Evolutionary conservation across 352 stramenopile species (phyloP).

Genomic region (Globisporangium solare): DNA sequence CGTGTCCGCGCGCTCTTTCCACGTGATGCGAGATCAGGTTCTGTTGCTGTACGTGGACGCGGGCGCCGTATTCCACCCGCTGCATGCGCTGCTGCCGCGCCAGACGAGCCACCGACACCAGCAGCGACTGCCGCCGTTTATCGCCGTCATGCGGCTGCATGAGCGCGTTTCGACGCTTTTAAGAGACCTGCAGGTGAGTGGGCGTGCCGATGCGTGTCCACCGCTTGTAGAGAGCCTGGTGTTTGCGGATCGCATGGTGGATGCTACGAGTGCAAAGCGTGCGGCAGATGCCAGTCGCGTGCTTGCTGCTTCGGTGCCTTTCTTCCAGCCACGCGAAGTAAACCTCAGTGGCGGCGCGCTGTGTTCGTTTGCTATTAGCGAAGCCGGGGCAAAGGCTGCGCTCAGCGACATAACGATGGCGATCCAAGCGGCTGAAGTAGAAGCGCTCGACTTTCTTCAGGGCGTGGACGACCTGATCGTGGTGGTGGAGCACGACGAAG

Average conservation of each 20-base stretch:
- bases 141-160: slow-evolving; percentile 12
- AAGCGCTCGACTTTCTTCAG: neutral
- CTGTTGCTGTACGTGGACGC: slow-evolving; percentile 14
- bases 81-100: slow-evolving; percentile 11
- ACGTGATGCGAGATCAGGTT: slow-evolving; percentile 5
- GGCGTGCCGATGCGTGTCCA: neutral
- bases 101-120: neutral
- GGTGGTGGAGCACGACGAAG: slow-evolving; percentile 12
- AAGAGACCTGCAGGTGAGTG: neutral
- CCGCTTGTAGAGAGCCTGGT: slow-evolving; percentile 12
- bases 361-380: neutral
- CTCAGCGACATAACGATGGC: slow-evolving; percentile 8
- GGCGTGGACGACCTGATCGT: slow-evolving; percentile 2
- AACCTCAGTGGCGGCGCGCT: slow-evolving; percentile 8
- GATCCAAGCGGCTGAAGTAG: slow-evolving; percentile 3
- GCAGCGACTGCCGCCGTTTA: neutral
- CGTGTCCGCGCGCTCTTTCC: neutral
- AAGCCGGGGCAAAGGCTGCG: slow-evolving; percentile 7
- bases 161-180: slow-evolving; percentile 3
- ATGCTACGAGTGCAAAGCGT: slow-evolving; percentile 1
- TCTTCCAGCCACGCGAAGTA: slow-evolving; percentile 6
- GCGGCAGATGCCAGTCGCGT: neutral
- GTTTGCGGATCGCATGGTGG: slow-evolving; percentile 4
- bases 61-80: slow-evolving; percentile 11
- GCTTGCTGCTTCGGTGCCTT: slow-evolving; percentile 4